These are phyloP conservation scores for Sedum album DNA, from an alignment of 164 flowering plant species.

Conservation along the genomic window DNA sequence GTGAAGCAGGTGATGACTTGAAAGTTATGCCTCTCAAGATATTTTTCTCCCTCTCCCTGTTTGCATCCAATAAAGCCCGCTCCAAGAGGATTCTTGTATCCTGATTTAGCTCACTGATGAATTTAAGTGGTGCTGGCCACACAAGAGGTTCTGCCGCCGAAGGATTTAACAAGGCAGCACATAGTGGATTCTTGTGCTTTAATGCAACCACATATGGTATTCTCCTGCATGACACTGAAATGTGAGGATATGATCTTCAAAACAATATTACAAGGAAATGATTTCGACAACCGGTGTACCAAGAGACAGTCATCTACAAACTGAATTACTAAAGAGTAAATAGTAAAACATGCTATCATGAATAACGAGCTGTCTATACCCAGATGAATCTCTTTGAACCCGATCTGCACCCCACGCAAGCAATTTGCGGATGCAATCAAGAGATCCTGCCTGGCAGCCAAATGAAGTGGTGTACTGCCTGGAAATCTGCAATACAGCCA, in stretches of 20 bases:
- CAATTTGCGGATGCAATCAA: conserved; percentile 46
- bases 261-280: too few species aligned
- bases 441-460: conserved; percentile 51
- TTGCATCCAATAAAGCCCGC: conserved; percentile 81
- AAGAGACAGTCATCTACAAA: too few species aligned
- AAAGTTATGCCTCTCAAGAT: conserved; percentile 56
- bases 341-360: background rate
- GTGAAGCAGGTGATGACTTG: conserved; percentile 48
- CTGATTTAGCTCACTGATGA: conserved; percentile 77
- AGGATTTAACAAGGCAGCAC: conserved; percentile 83
- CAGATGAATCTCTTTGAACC: conserved; percentile 36
- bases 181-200: background rate
- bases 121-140: conserved; percentile 93
- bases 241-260: background rate
- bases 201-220: conserved; percentile 45
- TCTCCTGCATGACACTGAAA: conserved; percentile 46
- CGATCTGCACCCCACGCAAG: conserved; percentile 72
- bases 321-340: too few species aligned
- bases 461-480: conserved; percentile 52
- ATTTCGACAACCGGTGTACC: too few species aligned
- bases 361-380: conserved; percentile 20
- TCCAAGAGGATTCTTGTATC: conserved; percentile 79
- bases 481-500: conserved; percentile 24
- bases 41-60: conserved; percentile 71
- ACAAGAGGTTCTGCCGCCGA: conserved; percentile 87